Conservation (phyloP, 139 green algal genomes). For the Volvox reticuliferus region DNA sequence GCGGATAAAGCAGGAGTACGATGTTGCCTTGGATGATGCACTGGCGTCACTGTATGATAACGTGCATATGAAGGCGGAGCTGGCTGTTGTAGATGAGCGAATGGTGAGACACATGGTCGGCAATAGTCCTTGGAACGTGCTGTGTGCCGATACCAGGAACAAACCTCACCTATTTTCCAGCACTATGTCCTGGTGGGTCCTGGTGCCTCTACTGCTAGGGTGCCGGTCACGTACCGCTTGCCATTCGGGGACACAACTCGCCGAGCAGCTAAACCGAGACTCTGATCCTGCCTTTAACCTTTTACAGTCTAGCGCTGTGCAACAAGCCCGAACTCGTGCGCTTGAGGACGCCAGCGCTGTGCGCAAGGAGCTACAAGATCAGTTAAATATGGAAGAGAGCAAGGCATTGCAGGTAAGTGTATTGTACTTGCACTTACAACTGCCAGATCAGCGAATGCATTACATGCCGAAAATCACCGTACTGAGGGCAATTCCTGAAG, state of each 20-base stretch:
- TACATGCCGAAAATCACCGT: too few relatives aligned
- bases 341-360: slow-evolving; percentile 39
- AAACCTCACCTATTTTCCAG: too few relatives aligned
- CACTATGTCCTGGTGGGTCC: too few relatives aligned
- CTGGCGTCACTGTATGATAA: slow-evolving; percentile 70
- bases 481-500: too few relatives aligned
- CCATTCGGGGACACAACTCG: too few relatives aligned
- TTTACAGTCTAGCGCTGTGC: slow-evolving; percentile 43
- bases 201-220: too few relatives aligned
- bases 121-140: too few relatives aligned
- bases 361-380: slow-evolving; percentile 59
- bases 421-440: too few relatives aligned
- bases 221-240: too few relatives aligned
- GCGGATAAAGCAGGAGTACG: slow-evolving; percentile 69
- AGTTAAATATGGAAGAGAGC: slow-evolving; percentile 54
- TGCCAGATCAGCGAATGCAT: too few relatives aligned
- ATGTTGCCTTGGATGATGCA: slow-evolving; percentile 68
- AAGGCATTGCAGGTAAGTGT: slow-evolving; percentile 41
- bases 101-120: slow-evolving; percentile 36
- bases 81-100: slow-evolving; percentile 61
- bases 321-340: slow-evolving; percentile 49
- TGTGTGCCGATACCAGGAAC: too few relatives aligned
- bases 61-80: slow-evolving; percentile 70
- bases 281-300: neutral
- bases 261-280: too few relatives aligned